These are phyloP conservation scores for Letharia lupina DNA, from an alignment of 495 filamentous ascomycete genomes.

Conservation along the genomic window DNA sequence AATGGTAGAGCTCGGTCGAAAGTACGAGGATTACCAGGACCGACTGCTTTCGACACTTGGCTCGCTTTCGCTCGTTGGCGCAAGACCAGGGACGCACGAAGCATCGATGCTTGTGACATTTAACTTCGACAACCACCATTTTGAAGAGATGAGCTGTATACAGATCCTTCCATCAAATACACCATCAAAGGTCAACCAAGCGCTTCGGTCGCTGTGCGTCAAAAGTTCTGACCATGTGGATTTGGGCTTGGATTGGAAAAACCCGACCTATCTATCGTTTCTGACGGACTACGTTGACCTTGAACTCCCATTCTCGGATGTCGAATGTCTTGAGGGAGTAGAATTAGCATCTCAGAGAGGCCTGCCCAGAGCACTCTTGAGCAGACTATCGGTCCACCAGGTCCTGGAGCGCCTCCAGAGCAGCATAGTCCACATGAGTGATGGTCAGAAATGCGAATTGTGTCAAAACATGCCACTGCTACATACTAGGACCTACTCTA, in stretches of 20 bases:
- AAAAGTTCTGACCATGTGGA: constrained; percentile 7
- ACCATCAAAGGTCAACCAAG: constrained; percentile 16
- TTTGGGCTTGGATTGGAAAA: constrained; percentile 3
- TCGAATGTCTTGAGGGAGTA: constrained; percentile 16
- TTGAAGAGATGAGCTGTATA: constrained; percentile 23
- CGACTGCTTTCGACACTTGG: constrained; percentile 12
- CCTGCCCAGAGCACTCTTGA: constrained; percentile 3
- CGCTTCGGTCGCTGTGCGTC: constrained; percentile 20
- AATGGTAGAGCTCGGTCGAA: constrained; percentile 7
- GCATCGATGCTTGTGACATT: constrained; percentile 13
- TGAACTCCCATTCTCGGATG: constrained; percentile 19
- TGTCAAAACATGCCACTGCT: constrained; percentile 21
- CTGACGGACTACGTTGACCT: constrained; percentile 25
- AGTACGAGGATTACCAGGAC: constrained; percentile 10
- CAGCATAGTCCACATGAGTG: neutral
- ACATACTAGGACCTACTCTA: constrained; percentile 25
- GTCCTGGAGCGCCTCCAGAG: constrained; percentile 14
- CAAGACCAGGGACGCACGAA: neutral
- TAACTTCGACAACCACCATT: constrained; percentile 5
- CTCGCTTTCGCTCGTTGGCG: constrained; percentile 2
- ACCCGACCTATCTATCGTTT: constrained; percentile 16
- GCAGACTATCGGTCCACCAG: neutral
- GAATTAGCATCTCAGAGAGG: neutral
- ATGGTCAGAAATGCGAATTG: neutral
- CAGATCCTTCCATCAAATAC: constrained; percentile 23